Percentiles rank a stretch among this genome's conserved stretches.
Conservation (phyloP, 257 asterid genomes). For the Primulina tabacum region DNA sequence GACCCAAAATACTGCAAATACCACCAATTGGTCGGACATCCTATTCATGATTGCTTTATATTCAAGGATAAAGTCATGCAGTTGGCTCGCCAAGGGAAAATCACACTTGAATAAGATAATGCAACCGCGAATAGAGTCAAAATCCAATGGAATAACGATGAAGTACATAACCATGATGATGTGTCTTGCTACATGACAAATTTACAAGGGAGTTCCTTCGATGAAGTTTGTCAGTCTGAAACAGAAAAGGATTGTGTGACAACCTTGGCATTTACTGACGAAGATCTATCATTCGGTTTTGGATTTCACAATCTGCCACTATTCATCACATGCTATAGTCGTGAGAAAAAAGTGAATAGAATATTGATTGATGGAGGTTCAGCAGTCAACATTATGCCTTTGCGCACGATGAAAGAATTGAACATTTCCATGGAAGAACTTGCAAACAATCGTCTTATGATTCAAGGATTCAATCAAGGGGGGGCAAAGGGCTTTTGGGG, state of each 20-base stretch:
- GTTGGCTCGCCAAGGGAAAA: not conserved
- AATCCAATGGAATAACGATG: no score
- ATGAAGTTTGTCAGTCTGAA: no score
- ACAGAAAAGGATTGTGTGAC: no score
- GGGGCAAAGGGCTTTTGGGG: no score
- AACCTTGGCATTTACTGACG: not conserved
- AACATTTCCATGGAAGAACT: not conserved
- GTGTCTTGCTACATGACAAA: no score
- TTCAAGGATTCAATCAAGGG: no score
- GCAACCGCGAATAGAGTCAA: not conserved
- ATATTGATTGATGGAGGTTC: not conserved
- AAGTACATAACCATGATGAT: no score
- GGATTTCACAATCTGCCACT: not conserved
- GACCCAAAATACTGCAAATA: no score
- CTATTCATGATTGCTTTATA: not conserved
- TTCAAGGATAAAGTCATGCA: not conserved
- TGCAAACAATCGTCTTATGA: no score
- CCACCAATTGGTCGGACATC: no score
- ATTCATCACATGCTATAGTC: not conserved
- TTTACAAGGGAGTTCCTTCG: no score
- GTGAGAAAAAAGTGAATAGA: not conserved
- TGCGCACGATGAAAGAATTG: not conserved
- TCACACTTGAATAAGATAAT: not conserved
- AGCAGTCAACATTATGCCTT: not conserved
- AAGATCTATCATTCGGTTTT: not conserved